Base-by-base conservation (phyloP, 169 alveolate genomes). In the Besnoitia besnoiti region DNA sequence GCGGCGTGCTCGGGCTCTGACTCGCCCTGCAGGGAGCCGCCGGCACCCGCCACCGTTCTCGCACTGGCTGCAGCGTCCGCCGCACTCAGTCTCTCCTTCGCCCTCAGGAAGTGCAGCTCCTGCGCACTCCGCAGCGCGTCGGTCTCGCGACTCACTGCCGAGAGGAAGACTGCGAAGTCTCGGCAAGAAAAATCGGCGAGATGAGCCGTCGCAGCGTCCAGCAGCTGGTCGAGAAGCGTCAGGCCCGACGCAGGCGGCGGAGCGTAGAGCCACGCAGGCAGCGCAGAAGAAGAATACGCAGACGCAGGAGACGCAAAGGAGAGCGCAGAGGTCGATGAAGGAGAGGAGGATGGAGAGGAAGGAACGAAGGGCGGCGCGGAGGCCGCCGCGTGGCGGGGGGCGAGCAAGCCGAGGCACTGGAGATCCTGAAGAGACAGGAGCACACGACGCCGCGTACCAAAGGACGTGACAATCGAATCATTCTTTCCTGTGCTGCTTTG, bases 341-440 rank as follows among this genome's bases (percentile, higher is more conserved):
- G n/a, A n/a, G n/a, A n/a, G n/a, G n/a, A n/a, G n/a, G n/a, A n/a
- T n/a, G n/a, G n/a, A n/a, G n/a, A n/a, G n/a, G n/a, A n/a, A n/a
- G n/a, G n/a, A n/a, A n/a, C n/a, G n/a, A n/a, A n/a, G n/a, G n/a
- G n/a, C n/a, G n/a, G 3, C 67, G 67, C 55, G 24, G 24, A 21
- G 14, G 79, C 79, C 14, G 79, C 42, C 79, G 37, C 14, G 14
- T 33, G 33, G 79, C 33, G 10, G 82, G 82, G 67, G 2, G 82
- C 3, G 82, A 73, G 82, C 12, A 73, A 73, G 82, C 82, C 82
- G 10, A 73, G 46, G n/a, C 39, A 37, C 46, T 73, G 82, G 46
- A 73, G 82, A 37, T 73, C 82, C 82, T 73, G 82, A 30, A 73
- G 46, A 73, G n/a, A 10, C 40, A 73, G 46, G n/a, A 30, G 19